These are phyloP conservation scores for Chaetomium strumarium DNA, from an alignment of 2,329 filamentous ascomycete genomes.

Conservation along the genomic window DNA sequence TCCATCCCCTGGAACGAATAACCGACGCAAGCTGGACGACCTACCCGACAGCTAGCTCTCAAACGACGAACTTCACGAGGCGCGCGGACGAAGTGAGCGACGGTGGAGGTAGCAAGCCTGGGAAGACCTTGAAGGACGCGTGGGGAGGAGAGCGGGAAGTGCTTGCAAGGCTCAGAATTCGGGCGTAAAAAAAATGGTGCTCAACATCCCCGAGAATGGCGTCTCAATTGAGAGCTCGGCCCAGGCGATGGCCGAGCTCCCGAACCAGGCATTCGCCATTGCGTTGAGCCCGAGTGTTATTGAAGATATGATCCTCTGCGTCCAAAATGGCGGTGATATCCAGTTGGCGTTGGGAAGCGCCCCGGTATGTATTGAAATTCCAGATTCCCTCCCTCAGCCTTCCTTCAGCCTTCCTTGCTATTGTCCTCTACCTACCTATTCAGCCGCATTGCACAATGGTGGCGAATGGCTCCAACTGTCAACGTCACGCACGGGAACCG, in stretches of 20 bases:
- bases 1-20: not conserved
- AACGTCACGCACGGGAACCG: conserved; percentile 4
- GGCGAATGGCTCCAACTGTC: not conserved
- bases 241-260: conserved; percentile 39
- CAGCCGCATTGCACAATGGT: conserved; percentile 15
- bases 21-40: not conserved
- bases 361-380: conserved; percentile 43
- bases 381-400: conserved; percentile 5
- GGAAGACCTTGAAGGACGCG: conserved; percentile 2
- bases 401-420: conserved; percentile 4
- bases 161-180: not conserved
- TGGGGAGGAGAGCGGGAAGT: conserved; percentile 15
- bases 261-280: conserved; percentile 52
- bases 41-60: not conserved
- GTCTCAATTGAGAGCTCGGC: conserved; percentile 50
- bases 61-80: not conserved
- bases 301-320: conserved; percentile 56
- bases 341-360: conserved; percentile 51
- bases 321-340: conserved; percentile 50
- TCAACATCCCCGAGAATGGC: conserved; percentile 53
- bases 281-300: conserved; percentile 53
- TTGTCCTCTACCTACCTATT: conserved; percentile 9
- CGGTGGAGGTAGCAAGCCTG: not conserved
- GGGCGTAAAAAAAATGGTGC: conserved; percentile 29
- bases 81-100: not conserved